Evolutionary conservation across 2,329 filamentous ascomycete species (phyloP).

Genomic region (Xylariomycetidae sp.): DNA sequence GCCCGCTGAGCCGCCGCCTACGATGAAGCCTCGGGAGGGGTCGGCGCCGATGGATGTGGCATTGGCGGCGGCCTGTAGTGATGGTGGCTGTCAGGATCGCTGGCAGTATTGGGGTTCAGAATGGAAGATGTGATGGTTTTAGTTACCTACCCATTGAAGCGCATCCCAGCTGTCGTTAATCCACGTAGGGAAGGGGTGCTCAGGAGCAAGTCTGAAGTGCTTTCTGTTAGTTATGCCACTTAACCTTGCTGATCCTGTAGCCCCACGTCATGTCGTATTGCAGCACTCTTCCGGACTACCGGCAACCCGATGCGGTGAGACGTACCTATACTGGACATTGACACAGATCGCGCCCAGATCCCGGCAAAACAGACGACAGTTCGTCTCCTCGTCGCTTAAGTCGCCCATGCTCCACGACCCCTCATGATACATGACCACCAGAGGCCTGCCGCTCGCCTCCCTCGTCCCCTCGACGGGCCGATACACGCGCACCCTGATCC

Average conservation of each 20-base stretch:
- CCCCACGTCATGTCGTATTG: no score
- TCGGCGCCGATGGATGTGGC: constrained; percentile 34
- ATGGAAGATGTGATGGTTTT: not conserved
- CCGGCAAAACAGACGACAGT: constrained; percentile 26
- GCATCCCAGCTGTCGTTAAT: constrained; percentile 41
- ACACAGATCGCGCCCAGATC: constrained; percentile 35
- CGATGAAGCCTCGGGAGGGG: constrained; percentile 39
- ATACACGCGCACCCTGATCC: constrained; percentile 30
- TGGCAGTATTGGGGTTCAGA: not conserved
- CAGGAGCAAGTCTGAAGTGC: constrained; percentile 33
- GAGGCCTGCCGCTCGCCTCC: constrained; percentile 15
- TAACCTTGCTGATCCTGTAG: no score
- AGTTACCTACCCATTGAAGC: constrained; percentile 34
- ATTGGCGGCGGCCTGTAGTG: constrained; percentile 27
- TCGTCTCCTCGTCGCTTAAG: constrained; percentile 25
- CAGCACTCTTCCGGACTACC: not conserved
- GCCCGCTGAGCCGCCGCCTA: constrained; percentile 44
- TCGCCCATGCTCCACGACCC: constrained; percentile 30
- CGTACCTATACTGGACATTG: constrained; percentile 35
- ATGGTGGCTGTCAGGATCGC: not conserved
- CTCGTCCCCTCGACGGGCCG: constrained; percentile 19
- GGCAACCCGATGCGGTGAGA: not conserved
- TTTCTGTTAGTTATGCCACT: no score
- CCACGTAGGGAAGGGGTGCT: constrained; percentile 39
- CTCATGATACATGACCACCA: constrained; percentile 31